Evolutionary conservation across 2,329 filamentous ascomycete species (phyloP), one percentile per base, ranked within the genome.

Genomic region (Penicillium sp.): DNA sequence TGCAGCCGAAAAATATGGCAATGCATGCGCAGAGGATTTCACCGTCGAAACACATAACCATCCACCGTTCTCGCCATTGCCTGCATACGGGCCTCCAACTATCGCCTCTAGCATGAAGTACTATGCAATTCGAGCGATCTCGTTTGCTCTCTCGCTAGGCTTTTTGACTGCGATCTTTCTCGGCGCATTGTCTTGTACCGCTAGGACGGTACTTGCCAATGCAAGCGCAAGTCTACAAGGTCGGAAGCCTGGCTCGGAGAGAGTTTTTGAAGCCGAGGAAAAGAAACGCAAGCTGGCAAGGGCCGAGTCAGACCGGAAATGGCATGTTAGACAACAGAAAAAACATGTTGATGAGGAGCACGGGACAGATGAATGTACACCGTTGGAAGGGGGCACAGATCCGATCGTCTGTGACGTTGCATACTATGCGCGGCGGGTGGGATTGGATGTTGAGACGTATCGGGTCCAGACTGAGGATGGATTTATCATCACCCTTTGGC

Each of bases 381-480:
- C 92, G 0, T 87, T 89, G 2, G 92, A 95, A 76, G 92, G 92
- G 16, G 93, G 93, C 0, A 85, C 84, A 6, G 94, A 97, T 74
- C 88, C 86, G 3, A 79, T 97, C 7, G 78, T 91, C 7, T 92
- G 90, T 70, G 90, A 97, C 69, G 86, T 93, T 22, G 84, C 84
- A 2, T 95, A 97, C 73, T 97, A 98, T 73, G 93, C 94, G 1
- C 84, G 91, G 22, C 84, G 93, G 13, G 92, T 97, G 14, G 94
- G 94, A 0, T 83, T 98, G 0, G 92, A 97, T 63, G 86, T 92
- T 26, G 93, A 97, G 71, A 85, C 85, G 10, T 91, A 92, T 70
- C 83, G 91, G 53, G 93, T 97, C 0, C 89, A 96, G 75, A 97
- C 94, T 0, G 93, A 97, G 74, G 94, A 98, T 70, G 93, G 93